Evolutionary conservation across 352 stramenopile genomes (phyloP), one percentile per base, ranked within the genome.

Genomic region (Phytopythium boreale): DNA sequence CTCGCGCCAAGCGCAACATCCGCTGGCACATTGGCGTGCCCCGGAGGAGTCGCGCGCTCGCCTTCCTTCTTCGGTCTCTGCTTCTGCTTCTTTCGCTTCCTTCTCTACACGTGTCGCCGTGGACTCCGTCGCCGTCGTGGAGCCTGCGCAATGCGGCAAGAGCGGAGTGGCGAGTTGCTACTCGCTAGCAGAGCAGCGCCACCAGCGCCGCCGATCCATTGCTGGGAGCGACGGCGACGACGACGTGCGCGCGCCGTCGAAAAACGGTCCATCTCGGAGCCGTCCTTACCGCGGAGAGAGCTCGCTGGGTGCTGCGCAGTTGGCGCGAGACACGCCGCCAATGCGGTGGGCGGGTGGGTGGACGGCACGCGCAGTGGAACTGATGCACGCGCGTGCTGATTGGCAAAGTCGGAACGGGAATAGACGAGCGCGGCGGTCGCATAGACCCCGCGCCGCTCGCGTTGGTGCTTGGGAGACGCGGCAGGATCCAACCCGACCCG

Each of bases 401-500:
- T 39, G 34, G 34, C 34, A 39, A 39, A 34, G 7, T 3, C 29
- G 29, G 29, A 34, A 7, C 29, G 29, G 20, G 2, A 29, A 51
- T 27, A 27, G 44, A 51, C 44, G 22, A 51, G 44, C 43, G 39
- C 12, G 43, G 43, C 17, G 20, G 46, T 52, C 47, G 24, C 47
- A 53, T 53, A 53, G 47, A 53, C 47, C 22, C 24, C 47, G 47
- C 47, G 47, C n/a, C 44, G 20, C 44, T 22, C n/a, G n/a, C 34
- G 10, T 39, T 34, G 47, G 47, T 53, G 47, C 47, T 53, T 53
- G 47, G 43, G 47, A 53, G 47, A 53, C 24, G 47, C 47, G 12
- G 22, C n/a, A 20, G 34, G 34, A 36, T 36, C 3, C 31, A 8
- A 36, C 8, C 8, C 6, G 7, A 27, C 46, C 44, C 22, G 8